Evolutionary conservation across 352 stramenopile genomes (phyloP), one percentile per base, ranked within the genome.

Genomic region (Phytophthora pluvialis): DNA sequence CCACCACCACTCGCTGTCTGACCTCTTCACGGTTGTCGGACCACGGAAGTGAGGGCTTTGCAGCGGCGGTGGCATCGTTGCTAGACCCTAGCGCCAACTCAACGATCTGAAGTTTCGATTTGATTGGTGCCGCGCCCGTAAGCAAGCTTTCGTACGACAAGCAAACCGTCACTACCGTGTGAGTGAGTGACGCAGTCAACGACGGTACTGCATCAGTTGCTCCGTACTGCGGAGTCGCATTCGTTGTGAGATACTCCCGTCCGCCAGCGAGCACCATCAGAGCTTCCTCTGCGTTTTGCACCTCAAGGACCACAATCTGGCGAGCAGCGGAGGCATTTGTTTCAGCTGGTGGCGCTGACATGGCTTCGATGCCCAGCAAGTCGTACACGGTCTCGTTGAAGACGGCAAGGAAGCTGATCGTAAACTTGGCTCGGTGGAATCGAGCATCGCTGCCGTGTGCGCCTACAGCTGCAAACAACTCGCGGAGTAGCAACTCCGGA

Each of bases 381-480:
- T 99, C 95, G 73, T 94, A 96, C 45, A 99, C 91, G 53, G 94
- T 84, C 77, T 99, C 94, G 28, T 97, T 95, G 69, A 96, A 98
- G 12, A 99, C 95, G 47, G 98, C 97, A 3, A 99, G 72, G 45
- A 80, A 90, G 51, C 82, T 93, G 48, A 91, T 78, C 26, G 85
- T 91, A 42, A 90, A 65, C 29, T 82, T 85, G 18, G 79, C 71
- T 38, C 75, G 77, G 36, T 84, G 64, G 46, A 89, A 80, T 6
- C 77, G 73, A 9, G 53, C 13, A 31, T 71, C 44, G 4, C 55
- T 44, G 8, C 76, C 75, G n/a, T 80, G 50, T 10, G 63, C 26
- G 16, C 57, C 54, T 45, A 88, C 51, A 9, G 67, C 44, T 13
- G 64, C 55, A 45, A 91, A 91, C 18, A 90, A 60, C 60, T 91